Percentiles rank a stretch among this genome's conserved stretches.
Conservation (phyloP, 257 asterid genomes). For the Ehretia macrophylla region DNA sequence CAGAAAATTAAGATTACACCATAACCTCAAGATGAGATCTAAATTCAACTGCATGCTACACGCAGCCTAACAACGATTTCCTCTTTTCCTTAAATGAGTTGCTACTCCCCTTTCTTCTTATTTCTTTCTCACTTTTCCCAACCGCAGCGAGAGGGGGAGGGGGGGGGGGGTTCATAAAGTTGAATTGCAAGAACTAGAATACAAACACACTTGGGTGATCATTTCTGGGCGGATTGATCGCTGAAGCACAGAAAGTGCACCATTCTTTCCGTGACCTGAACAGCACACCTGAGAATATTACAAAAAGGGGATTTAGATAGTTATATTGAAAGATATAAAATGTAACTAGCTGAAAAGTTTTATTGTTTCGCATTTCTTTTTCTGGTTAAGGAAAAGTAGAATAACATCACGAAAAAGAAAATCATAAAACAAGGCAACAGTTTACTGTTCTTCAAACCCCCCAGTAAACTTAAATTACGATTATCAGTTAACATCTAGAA, state of each 20-base stretch:
- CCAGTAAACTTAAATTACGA: neutral
- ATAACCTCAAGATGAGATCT: too few species aligned
- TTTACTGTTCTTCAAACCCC: neutral
- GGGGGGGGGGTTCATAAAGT: neutral
- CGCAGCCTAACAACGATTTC: too few species aligned
- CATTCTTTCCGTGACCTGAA: constrained; percentile 99
- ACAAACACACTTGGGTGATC: constrained; percentile 72
- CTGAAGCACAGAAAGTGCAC: constrained; percentile 87
- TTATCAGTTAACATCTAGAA: neutral
- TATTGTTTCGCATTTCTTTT: too few species aligned
- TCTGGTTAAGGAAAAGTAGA: too few species aligned
- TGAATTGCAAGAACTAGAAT: constrained; percentile 16
- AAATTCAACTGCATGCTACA: too few species aligned
- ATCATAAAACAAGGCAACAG: neutral
- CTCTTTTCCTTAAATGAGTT: too few species aligned
- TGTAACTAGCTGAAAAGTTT: neutral
- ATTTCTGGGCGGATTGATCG: constrained; percentile 92
- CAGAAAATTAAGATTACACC: too few species aligned
- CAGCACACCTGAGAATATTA: constrained; percentile 78
- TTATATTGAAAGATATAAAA: neutral
- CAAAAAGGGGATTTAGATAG: constrained; percentile 16
- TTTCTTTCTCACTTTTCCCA: too few species aligned
- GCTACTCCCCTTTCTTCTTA: too few species aligned
- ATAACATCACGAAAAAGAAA: too few species aligned
- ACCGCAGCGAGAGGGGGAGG: too few species aligned